Base-by-base conservation (phyloP, 768 basidiomycete genomes). In the Butyriboletus loyo region DNA sequence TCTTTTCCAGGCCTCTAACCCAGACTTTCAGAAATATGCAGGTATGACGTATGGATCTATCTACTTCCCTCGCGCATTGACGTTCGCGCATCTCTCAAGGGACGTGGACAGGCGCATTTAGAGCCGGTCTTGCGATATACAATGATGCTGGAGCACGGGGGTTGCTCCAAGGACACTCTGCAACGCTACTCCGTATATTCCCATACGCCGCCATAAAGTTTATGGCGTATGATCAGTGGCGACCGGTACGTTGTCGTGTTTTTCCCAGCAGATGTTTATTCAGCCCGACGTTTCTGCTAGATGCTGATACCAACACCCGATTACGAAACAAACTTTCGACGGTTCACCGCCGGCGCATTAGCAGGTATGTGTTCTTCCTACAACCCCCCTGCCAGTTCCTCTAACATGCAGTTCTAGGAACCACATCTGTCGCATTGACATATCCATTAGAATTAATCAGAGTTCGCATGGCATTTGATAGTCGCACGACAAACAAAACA, bases 151-250 rank as follows among this genome's bases (percentile, higher is more conserved):
- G 97, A 4, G 53, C 85, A 13, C 77, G 86, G 47, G 95, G 94
- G 0, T 77, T 98, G 35, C 85, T 96, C 54, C 95, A 97, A 77
- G 97, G 97, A 7, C 97, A 99, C 70, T 94, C 94, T 14, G 90
- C 92, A 31, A 99, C 97, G 4, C 78, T 99, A 45, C 72, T 97
- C 42, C 85, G 97, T 52, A 87, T 98, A 62, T 96, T 97, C 68
- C 97, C 97, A 8, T 98, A 98, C 65, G 97, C 97, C 27, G 92
- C 87, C 54, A 89, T 98, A 71, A 97, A 95, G 70, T 99, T 93
- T 66, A 93, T 98, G 86, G 83, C 89, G 5, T 99, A 98, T 66
- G 96, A 98, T 69, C 84, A 90, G 66, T 75, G 89, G 51, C 89
- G 91, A 71, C 66, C 81, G 56, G 92, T 95, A 59, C 64, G 78